A percentile compares a stretch with the other conserved stretches of the same genome.
phyloP scores from a whole-genome alignment of 2,329 filamentous ascomycete genomes.

The Aspergillus costaricaensis region DNA sequence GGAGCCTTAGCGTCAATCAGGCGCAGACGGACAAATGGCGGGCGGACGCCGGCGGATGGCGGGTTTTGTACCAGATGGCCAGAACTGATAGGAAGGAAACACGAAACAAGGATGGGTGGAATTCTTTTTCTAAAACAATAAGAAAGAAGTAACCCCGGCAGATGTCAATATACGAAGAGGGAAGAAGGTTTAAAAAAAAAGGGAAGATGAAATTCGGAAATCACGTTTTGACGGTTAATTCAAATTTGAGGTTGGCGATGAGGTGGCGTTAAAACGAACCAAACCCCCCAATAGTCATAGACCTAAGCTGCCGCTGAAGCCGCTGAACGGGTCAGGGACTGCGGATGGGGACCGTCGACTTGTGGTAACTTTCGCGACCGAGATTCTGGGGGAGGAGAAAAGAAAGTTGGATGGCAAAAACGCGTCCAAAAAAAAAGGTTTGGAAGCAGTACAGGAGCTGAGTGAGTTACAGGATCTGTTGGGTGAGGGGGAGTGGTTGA shows the following conservation, averaged over 20 bases:
- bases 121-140: neutral
- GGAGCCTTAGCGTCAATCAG: conserved; percentile 17
- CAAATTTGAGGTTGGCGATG: conserved; percentile 1
- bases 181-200: neutral
- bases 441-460: neutral
- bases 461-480: neutral
- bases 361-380: conserved; percentile 1
- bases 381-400: neutral
- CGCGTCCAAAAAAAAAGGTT: neutral
- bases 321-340: conserved; percentile 17
- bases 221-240: neutral
- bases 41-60: conserved; percentile 14
- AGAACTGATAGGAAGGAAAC: neutral
- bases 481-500: neutral
- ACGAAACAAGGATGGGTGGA: neutral
- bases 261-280: conserved; percentile 19
- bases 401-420: neutral
- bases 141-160: neutral
- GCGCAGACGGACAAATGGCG: conserved; percentile 15
- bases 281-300: conserved; percentile 17
- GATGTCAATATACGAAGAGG: neutral
- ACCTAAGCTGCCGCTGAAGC: conserved; percentile 25
- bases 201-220: neutral
- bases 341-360: neutral
- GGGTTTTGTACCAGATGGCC: conserved; percentile 9